Conservation (phyloP, 1,284 basidiomycete genomes). For the Malassezia restricta region DNA sequence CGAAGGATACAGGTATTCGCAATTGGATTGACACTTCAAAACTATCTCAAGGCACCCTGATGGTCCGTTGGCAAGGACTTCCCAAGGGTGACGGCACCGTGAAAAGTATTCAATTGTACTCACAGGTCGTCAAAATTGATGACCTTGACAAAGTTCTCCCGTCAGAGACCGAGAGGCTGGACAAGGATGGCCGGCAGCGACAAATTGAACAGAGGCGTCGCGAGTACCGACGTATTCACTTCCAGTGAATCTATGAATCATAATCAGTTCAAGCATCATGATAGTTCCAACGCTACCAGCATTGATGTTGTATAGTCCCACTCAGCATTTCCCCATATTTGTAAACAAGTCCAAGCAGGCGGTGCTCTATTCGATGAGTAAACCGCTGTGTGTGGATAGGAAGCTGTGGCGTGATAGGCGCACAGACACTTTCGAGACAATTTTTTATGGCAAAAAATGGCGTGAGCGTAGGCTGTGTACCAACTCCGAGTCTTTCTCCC, state of each 20-base stretch:
- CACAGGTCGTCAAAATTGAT: constrained; percentile 1
- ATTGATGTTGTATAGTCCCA: too few relatives aligned
- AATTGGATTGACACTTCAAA: constrained; percentile 12
- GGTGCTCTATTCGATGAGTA: too few relatives aligned
- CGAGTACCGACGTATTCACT: constrained; percentile 9
- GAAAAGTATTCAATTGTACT: neutral
- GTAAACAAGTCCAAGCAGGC: too few relatives aligned
- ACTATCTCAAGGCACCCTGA: constrained; percentile 6
- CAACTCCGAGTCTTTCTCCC: too few relatives aligned
- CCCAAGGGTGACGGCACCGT: neutral
- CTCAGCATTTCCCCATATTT: too few relatives aligned
- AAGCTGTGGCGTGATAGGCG: too few relatives aligned
- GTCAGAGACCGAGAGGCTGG: neutral
- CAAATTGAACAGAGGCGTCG: constrained; percentile 3
- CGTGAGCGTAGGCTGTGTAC: too few relatives aligned
- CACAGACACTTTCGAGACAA: too few relatives aligned
- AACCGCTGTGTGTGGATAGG: too few relatives aligned
- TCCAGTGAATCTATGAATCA: neutral
- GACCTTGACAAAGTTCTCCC: constrained; percentile 2
- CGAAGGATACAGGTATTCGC: constrained; percentile 6
- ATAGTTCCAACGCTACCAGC: too few relatives aligned
- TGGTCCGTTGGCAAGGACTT: constrained; percentile 16
- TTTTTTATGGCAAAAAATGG: too few relatives aligned
- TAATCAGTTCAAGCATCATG: too few relatives aligned
- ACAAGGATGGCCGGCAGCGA: neutral